Evolutionary conservation across 2,329 filamentous ascomycete genomes (phyloP), one percentile per base, ranked within the genome.

Genomic region (Bertia moriformis): DNA sequence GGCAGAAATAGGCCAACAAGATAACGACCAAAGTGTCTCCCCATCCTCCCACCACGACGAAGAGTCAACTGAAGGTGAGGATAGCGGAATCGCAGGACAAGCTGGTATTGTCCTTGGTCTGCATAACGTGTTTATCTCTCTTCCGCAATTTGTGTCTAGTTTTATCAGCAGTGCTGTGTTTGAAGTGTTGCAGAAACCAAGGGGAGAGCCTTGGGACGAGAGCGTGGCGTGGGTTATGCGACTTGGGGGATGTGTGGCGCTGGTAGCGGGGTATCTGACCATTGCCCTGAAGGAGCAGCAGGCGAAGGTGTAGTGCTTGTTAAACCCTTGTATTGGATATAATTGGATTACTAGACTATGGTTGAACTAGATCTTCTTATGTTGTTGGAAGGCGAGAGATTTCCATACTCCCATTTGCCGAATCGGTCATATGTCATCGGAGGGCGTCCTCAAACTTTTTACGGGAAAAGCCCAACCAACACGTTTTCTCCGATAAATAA

Each of bases 41-140:
- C n/a, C n/a, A n/a, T n/a, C n/a, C n/a, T n/a, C n/a, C n/a, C n/a
- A n/a, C n/a, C n/a, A n/a, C n/a, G 22, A 27, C n/a, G 22, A 27
- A n/a, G 7, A 27, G 22, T 7, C 22, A 2, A 27, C 48, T 14
- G 62, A 71, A 37, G 67, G 69, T n/a, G 67, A 70, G 2, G 67
- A 73, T 18, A 68, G 73, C 29, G 66, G 73, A 2, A 83, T 88
- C 50, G n/a, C n/a, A n/a, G n/a, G n/a, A n/a, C 82, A 91, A 53
- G 85, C 87, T 3, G 87, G 89, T 32, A 83, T 95, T 30, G 86
- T 96, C 33, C 70, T 96, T 2, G 89, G 89, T 7, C 87, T 96
- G 40, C 89, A 96, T 65, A 96, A 96, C 57, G 89, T 96, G 61
- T 81, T 88, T 14, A 83, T 96, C 48, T 86, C 88, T 1, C 78